phyloP scores from a whole-genome alignment of 768 basidiomycete genomes.

The Suillus plorans region DNA sequence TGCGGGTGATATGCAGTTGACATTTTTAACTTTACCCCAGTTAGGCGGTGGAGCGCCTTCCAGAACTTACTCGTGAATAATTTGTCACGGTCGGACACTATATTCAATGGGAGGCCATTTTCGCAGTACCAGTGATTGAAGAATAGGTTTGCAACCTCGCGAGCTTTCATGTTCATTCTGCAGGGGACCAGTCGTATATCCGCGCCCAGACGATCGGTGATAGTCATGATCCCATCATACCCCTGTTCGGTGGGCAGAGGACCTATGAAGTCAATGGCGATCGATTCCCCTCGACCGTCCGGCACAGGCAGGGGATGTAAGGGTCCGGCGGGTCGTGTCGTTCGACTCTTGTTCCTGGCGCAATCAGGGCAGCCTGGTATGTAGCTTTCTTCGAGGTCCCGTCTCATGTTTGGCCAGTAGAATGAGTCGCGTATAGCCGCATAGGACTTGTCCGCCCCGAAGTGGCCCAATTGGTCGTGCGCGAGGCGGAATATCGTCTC shows the following conservation, averaged over 20 bases:
- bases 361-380: constrained; percentile 25
- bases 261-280: constrained; percentile 38
- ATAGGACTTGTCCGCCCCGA: constrained; percentile 27
- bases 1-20: constrained; percentile 34
- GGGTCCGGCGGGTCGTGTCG: constrained; percentile 20
- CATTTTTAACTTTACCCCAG: constrained; percentile 19
- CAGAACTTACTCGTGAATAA: constrained; percentile 28
- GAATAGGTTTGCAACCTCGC: constrained; percentile 18
- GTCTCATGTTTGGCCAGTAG: constrained; percentile 19
- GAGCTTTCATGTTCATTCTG: constrained; percentile 13
- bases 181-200: constrained; percentile 9
- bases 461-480: constrained; percentile 9
- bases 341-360: constrained; percentile 34
- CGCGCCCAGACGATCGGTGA: constrained; percentile 18
- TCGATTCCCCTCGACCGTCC: constrained; percentile 10
- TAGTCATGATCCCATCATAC: constrained; percentile 22
- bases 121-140: constrained; percentile 31
- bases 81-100: constrained; percentile 28
- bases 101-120: constrained; percentile 29
- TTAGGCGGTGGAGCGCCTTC: constrained; percentile 12
- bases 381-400: constrained; percentile 3
- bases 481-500: background rate
- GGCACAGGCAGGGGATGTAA: constrained; percentile 18
- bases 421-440: constrained; percentile 20
- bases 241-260: constrained; percentile 33